A percentile compares a stretch with the other conserved stretches of the same genome.
Conservation (phyloP, 2,329 filamentous ascomycete species). For the Penicillium rolfsii region DNA sequence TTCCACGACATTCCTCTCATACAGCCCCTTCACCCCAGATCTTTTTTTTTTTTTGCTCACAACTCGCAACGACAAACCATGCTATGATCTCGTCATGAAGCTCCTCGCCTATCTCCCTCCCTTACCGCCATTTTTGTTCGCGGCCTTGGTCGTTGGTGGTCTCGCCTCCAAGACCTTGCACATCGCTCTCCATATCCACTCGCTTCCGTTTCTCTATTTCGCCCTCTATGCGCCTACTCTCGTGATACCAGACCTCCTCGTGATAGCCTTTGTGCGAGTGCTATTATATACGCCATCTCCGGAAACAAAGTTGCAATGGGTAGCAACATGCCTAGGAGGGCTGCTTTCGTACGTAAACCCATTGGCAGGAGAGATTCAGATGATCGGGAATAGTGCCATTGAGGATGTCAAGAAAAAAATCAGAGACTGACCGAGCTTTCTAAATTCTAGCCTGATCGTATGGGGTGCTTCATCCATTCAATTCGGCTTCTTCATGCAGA, state of each 20-base stretch:
- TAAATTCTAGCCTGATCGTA: conserved; percentile 1
- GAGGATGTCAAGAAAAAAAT: background rate
- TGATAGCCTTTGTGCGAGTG: conserved; percentile 35
- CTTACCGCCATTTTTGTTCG: conserved; percentile 33
- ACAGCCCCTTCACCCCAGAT: background rate
- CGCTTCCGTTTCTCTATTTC: conserved; percentile 38
- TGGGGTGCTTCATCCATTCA: conserved; percentile 38
- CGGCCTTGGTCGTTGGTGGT: conserved; percentile 36
- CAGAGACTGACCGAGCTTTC: background rate
- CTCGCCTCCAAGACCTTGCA: conserved; percentile 41
- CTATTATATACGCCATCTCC: conserved; percentile 33
- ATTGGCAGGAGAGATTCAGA: background rate
- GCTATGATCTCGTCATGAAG: conserved; percentile 30
- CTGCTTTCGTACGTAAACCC: conserved; percentile 34
- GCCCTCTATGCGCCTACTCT: conserved; percentile 45
- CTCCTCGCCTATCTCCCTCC: conserved; percentile 25
- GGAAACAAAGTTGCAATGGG: conserved; percentile 29
- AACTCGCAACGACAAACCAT: conserved; percentile 16
- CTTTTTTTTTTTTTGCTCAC: background rate
- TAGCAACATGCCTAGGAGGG: conserved; percentile 30
- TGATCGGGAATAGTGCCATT: background rate
- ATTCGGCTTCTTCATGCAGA: conserved; percentile 47
- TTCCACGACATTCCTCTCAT: conserved; percentile 9
- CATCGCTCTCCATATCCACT: conserved; percentile 38
- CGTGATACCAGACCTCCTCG: conserved; percentile 40